Base-by-base conservation (phyloP, 2,329 filamentous ascomycete species). In the Beauveria australis region DNA sequence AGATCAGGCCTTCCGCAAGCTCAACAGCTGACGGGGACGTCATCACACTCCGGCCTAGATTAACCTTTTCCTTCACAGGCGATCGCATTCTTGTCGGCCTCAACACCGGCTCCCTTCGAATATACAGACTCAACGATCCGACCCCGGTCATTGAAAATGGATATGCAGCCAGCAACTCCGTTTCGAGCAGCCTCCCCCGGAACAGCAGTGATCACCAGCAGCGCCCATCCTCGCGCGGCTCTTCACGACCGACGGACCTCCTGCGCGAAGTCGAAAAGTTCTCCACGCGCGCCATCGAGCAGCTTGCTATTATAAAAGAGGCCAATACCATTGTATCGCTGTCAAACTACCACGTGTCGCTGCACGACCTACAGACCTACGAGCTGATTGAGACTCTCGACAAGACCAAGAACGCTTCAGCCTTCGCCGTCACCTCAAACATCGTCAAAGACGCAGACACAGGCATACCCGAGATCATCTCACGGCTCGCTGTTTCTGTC, bases 241-340 rank as follows among this genome's bases (percentile, higher is more conserved):
- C 69, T 60, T 72, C 64, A 62, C 87, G 81, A 67, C 81, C 89
- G 5, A 92, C 92, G 10, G 92, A 96, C 68, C 83, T 97, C 26
- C 79, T 97, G 53, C 89, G 92, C 64, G 95, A 97, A 73, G 82
- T 96, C 57, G 94, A 99, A 67, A 94, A 90, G 76, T 99, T 99
- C 79, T 94, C 93, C 10, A 85, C 89, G 40, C 87, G 91, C 63
- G 87, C 92, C 59, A 87, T 99, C 65, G 92, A 97, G 69, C 93
- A 99, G 78, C 85, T 99, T 18, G 93, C 92, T 61, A 88, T 95
- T 62, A 92, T 99, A 70, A 97, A 97, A 70, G 94, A 97, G 74
- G 92, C 92, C 60, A 94, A 90, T 72, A 88, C 91, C 22, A 84
- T 99, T 51, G 85, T 99, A 62, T 96, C 92, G 18, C 80, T 99